These are phyloP conservation scores for Macrolepiota fuliginosa DNA, from an alignment of 768 basidiomycete genomes.

Conservation along the genomic window DNA sequence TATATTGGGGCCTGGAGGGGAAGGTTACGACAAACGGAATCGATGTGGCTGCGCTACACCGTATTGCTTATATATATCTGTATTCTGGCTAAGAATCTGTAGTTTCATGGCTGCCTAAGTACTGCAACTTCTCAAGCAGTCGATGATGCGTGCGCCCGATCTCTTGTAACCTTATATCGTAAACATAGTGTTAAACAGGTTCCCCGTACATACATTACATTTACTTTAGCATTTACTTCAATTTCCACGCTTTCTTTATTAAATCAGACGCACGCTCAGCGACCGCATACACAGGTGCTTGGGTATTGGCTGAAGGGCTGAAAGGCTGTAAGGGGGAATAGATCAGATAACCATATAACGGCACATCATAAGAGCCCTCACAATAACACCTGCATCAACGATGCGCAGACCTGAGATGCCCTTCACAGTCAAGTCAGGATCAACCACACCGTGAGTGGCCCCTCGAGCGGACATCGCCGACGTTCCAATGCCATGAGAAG, in stretches of 20 bases:
- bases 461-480: conserved; percentile 21
- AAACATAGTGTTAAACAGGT: too few relatives aligned
- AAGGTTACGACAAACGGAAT: not conserved
- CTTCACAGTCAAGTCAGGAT: conserved; percentile 28
- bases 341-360: not conserved
- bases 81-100: too few relatives aligned
- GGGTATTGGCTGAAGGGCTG: conserved; percentile 1
- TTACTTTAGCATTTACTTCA: not conserved
- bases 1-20: not conserved
- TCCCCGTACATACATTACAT: too few relatives aligned
- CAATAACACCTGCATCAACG: conserved; percentile 26
- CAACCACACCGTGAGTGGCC: conserved; percentile 23
- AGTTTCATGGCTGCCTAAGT: too few relatives aligned
- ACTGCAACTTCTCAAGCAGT: too few relatives aligned
- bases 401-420: conserved; percentile 23
- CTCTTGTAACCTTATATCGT: too few relatives aligned
- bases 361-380: conserved; percentile 9
- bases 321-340: not conserved
- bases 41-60: not conserved
- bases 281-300: conserved; percentile 8
- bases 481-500: conserved; percentile 21
- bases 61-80: too few relatives aligned
- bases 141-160: too few relatives aligned
- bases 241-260: conserved; percentile 5
- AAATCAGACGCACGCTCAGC: conserved; percentile 8